Evolutionary conservation across 1,284 basidiomycete genomes (phyloP).

Genomic region (Cutaneotrichosporon spelunceum): DNA sequence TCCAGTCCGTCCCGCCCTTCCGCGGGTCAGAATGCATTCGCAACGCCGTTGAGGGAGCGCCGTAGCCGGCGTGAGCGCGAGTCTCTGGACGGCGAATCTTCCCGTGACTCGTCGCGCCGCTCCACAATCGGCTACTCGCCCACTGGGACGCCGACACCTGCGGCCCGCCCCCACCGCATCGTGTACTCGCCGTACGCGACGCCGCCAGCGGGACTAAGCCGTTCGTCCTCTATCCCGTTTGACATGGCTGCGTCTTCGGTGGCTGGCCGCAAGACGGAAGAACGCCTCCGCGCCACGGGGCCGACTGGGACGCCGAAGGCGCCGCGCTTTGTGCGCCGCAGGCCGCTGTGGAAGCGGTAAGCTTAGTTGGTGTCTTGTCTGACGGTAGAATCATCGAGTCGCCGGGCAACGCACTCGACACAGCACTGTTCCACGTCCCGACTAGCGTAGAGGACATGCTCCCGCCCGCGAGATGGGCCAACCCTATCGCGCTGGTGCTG

Average conservation of each 20-base stretch:
- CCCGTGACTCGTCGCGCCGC: neutral
- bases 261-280: slow-evolving; percentile 28
- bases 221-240: slow-evolving; percentile 39
- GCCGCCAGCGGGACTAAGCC: slow-evolving; percentile 37
- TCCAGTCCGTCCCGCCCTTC: neutral
- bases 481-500: slow-evolving; percentile 38
- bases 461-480: slow-evolving; percentile 38
- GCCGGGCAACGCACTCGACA: slow-evolving; percentile 34
- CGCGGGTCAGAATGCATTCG: slow-evolving; percentile 16
- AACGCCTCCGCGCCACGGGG: slow-evolving; percentile 5
- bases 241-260: slow-evolving; percentile 42
- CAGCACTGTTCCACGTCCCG: slow-evolving; percentile 29
- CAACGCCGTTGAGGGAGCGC: slow-evolving; percentile 12
- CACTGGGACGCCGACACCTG: neutral
- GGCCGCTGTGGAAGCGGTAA: slow-evolving; percentile 38
- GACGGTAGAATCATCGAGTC: slow-evolving; percentile 28
- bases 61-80: slow-evolving; percentile 20
- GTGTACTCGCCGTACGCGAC: slow-evolving; percentile 41
- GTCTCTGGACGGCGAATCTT: slow-evolving; percentile 7
- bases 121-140: neutral
- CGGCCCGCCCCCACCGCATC: neutral
- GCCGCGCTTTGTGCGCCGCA: slow-evolving; percentile 41
- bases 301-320: slow-evolving; percentile 16
- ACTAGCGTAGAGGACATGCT: slow-evolving; percentile 36
- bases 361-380: slow-evolving; percentile 16